phyloP scores from a whole-genome alignment of 2,329 filamentous ascomycete genomes.

The Malbranchea cinnamomea region DNA sequence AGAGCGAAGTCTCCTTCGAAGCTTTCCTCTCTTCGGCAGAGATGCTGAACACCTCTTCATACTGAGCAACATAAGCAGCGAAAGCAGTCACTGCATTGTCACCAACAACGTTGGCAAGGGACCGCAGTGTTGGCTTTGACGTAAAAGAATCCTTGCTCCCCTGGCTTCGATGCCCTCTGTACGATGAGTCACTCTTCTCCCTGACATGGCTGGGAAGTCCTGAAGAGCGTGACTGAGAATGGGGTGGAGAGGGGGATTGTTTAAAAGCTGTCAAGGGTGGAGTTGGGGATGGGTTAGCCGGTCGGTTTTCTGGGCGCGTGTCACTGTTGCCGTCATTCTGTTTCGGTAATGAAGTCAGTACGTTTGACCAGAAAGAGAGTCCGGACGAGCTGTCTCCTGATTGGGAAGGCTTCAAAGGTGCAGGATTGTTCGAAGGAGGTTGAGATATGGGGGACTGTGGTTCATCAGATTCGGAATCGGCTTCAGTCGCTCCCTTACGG shows the following conservation, averaged over 20 bases:
- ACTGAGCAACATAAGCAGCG: constrained; percentile 52
- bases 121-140: constrained; percentile 21
- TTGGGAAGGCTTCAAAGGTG: too few species aligned
- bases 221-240: constrained; percentile 6
- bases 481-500: neutral
- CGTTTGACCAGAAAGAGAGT: constrained; percentile 9
- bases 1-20: constrained; percentile 45
- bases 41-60: constrained; percentile 60
- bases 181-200: too few species aligned
- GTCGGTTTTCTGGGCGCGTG: constrained; percentile 1
- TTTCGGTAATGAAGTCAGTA: constrained; percentile 9
- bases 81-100: constrained; percentile 59
- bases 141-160: constrained; percentile 4
- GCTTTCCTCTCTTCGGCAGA: constrained; percentile 62
- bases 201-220: constrained; percentile 9
- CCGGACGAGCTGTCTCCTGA: constrained; percentile 1
- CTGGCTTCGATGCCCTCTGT: neutral
- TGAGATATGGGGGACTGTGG: constrained; percentile 4
- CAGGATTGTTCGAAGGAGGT: neutral
- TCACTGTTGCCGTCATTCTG: constrained; percentile 3
- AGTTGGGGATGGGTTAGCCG: neutral
- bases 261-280: neutral
- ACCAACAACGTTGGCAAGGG: constrained; percentile 30
- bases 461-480: neutral
- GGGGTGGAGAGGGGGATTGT: constrained; percentile 5